A percentile compares a stretch with the other conserved stretches of the same genome.
Evolutionary conservation across 2,329 filamentous ascomycete genomes (phyloP).

Genomic region (Boeremia exigua): DNA sequence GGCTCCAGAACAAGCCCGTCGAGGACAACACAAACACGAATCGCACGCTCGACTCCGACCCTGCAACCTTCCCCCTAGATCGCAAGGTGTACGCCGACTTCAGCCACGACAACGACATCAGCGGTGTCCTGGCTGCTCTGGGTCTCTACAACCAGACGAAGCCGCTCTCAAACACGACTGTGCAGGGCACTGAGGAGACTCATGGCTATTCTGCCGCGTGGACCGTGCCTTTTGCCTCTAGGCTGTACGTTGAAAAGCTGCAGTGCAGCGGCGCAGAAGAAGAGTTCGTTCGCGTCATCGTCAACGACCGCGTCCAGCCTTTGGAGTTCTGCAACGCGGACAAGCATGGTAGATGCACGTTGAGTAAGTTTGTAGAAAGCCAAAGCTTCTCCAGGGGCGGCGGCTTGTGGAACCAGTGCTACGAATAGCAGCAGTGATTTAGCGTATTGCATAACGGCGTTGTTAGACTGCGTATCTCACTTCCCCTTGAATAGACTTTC

Average conservation of each 20-base stretch:
- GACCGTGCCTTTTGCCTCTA: constrained; percentile 80
- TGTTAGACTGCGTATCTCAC: not conserved
- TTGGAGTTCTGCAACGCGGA: constrained; percentile 75
- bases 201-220: constrained; percentile 77
- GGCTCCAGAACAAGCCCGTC: constrained; percentile 73
- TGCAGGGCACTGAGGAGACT: constrained; percentile 59
- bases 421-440: constrained; percentile 10
- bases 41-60: constrained; percentile 71
- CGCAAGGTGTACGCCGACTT: constrained; percentile 82
- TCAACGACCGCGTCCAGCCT: constrained; percentile 83
- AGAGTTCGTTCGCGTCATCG: constrained; percentile 77
- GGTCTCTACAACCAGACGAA: constrained; percentile 75
- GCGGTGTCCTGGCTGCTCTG: constrained; percentile 74
- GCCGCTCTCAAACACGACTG: constrained; percentile 53
- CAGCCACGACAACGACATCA: constrained; percentile 89
- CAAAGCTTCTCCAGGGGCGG: constrained; percentile 74
- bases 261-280: constrained; percentile 65
- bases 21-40: constrained; percentile 78
- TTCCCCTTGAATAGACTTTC: not conserved
- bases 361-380: constrained; percentile 75
- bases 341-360: constrained; percentile 70
- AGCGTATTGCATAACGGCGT: not conserved
- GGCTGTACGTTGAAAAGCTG: constrained; percentile 90
- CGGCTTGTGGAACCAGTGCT: constrained; percentile 75
- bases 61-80: constrained; percentile 74